Evolutionary conservation across 2,329 filamentous ascomycete genomes (phyloP).

Genomic region (Aspergillus ustus): DNA sequence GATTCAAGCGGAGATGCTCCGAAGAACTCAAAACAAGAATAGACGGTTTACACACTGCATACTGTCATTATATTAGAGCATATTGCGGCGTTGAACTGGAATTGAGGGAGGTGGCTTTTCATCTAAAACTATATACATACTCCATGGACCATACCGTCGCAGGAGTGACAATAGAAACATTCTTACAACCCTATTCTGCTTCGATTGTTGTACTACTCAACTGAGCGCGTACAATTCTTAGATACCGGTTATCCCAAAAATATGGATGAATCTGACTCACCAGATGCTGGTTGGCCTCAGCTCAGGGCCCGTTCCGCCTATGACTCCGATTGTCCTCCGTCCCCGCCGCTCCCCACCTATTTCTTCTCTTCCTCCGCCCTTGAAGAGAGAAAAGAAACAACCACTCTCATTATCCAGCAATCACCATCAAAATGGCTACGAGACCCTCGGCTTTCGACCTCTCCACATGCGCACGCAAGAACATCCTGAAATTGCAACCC

Average conservation of each 20-base stretch:
- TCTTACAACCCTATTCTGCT: not conserved
- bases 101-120: slow-evolving; percentile 1
- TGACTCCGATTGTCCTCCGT: slow-evolving; percentile 16
- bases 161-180: slow-evolving; percentile 4
- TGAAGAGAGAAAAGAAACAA: not conserved
- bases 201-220: not conserved
- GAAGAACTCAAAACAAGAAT: slow-evolving; percentile 29
- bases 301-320: slow-evolving; percentile 10
- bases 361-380: slow-evolving; percentile 9
- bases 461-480: slow-evolving; percentile 73
- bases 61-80: slow-evolving; percentile 19
- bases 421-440: slow-evolving; percentile 37
- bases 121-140: slow-evolving; percentile 5
- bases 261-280: not conserved
- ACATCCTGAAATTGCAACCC: slow-evolving; percentile 76
- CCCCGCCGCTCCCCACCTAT: slow-evolving; percentile 14
- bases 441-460: slow-evolving; percentile 68
- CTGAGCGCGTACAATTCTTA: not conserved
- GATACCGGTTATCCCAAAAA: not conserved
- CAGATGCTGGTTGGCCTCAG: not conserved
- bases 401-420: not conserved
- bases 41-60: slow-evolving; percentile 11
- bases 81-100: slow-evolving; percentile 11
- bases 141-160: not conserved
- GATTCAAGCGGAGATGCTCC: slow-evolving; percentile 23